Conservation (phyloP, 495 filamentous ascomycete genomes). For the Acidiella bohemica region DNA sequence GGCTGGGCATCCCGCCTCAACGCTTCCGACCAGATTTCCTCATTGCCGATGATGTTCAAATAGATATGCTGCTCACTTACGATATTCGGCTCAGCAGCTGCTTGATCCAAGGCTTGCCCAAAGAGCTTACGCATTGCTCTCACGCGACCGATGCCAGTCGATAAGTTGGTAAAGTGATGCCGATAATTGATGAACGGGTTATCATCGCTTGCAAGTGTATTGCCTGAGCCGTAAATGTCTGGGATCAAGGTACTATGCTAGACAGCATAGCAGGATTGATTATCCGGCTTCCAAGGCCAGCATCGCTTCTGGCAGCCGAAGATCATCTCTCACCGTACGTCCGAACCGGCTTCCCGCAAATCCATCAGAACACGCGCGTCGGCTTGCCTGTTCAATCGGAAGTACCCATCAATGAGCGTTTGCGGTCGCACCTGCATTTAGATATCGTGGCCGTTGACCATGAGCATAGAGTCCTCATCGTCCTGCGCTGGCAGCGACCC, state of each 20-base stretch:
- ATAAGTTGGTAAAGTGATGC: constrained; percentile 11
- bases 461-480: constrained; percentile 46
- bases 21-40: constrained; percentile 43
- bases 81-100: not conserved
- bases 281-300: constrained; percentile 30
- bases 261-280: constrained; percentile 41
- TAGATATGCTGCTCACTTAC: constrained; percentile 32
- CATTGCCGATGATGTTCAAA: constrained; percentile 44
- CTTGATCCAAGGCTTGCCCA: constrained; percentile 4
- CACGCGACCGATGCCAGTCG: constrained; percentile 6
- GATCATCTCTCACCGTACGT: constrained; percentile 9
- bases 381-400: constrained; percentile 35
- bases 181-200: not conserved
- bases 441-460: constrained; percentile 37
- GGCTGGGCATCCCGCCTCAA: constrained; percentile 10
- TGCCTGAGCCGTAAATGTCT: constrained; percentile 40
- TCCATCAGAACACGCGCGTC: constrained; percentile 36
- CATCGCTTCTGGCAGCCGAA: constrained; percentile 42
- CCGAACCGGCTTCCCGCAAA: constrained; percentile 27
- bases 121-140: constrained; percentile 15
- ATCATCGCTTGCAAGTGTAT: constrained; percentile 24
- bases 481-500: constrained; percentile 25
- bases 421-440: constrained; percentile 50
- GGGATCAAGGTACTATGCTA: constrained; percentile 43
- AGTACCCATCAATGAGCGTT: constrained; percentile 43